These are phyloP conservation scores for Coemansia sp. DNA, from an alignment of 192 early-diverging fungal genomes.

Conservation along the genomic window DNA sequence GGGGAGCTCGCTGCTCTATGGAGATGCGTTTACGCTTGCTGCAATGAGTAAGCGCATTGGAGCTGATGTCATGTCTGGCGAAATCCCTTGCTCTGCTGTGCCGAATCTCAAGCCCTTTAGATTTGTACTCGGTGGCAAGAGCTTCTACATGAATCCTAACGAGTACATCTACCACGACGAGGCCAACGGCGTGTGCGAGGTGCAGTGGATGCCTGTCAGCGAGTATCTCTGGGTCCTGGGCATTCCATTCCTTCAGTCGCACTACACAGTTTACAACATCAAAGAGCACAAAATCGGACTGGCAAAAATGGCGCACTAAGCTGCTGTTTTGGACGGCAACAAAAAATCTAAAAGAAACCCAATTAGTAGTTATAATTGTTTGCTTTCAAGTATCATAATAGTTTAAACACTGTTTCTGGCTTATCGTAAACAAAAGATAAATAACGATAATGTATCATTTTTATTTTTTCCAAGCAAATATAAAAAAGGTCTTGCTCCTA, in stretches of 20 bases:
- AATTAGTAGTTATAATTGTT: too few species aligned
- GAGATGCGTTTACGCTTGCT: constrained; percentile 42
- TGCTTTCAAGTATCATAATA: too few species aligned
- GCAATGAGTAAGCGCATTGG: constrained; percentile 51
- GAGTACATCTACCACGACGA: constrained; percentile 54
- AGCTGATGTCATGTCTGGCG: constrained; percentile 37
- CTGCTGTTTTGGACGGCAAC: background rate
- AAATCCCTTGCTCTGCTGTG: constrained; percentile 33
- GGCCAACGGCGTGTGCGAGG: constrained; percentile 36
- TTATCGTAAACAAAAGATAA: too few species aligned
- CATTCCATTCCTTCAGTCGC: constrained; percentile 48
- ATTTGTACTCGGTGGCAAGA: constrained; percentile 49
- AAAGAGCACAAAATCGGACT: constrained; percentile 45
- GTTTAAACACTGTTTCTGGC: too few species aligned
- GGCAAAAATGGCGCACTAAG: constrained; percentile 25
- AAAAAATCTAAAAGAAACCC: too few species aligned
- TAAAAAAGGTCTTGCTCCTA: too few species aligned
- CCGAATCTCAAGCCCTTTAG: constrained; percentile 45
- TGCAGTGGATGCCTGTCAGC: constrained; percentile 57
- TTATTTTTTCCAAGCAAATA: too few species aligned
- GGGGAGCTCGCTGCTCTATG: constrained; percentile 50
- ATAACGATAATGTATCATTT: too few species aligned
- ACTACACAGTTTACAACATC: constrained; percentile 57
- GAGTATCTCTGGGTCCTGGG: constrained; percentile 56
- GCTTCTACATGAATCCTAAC: constrained; percentile 41